Evolutionary conservation across 371 early-diverging fungal genomes (phyloP), one percentile per base, ranked within the genome.

Genomic region (Mortierella sp.): DNA sequence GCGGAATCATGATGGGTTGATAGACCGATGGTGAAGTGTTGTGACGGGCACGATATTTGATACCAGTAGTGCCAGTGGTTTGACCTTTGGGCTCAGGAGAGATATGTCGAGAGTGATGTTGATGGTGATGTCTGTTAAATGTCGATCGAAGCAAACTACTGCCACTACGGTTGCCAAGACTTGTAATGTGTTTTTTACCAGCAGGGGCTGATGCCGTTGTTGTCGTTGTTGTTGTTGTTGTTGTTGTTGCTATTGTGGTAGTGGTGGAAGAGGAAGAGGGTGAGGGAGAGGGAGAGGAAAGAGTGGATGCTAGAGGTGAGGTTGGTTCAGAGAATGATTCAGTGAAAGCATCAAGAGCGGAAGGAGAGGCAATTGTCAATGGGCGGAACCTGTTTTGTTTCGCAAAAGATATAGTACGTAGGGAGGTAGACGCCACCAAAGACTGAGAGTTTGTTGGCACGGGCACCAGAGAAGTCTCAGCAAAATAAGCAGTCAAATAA

Each of bases 401-500:
- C 5, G 63, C 47, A 62, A 47, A 24, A 64, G 57, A 24, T 67
- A 55, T 45, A 58, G 68, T 11, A 16, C 32, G 22, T 49, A 28
- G 35, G 35, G 35, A 35, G 4, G 30, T 30, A 28, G 24, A 18
- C 45, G 32, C 61, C 20, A 39, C 35, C 57, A 30, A 49, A 24
- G 63, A 32, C 22, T 22, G 45, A 30, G 66, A 47, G 47, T n/a
- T n/a, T n/a, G 54, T 35, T 39, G 68, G 30, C 18, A 30, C 24
- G 22, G 67, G 57, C 1, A 63, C 52, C 18, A 58, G 10, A 14
- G 62, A 49, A 59, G 73, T 70, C 67, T 81, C 77, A 24, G 73
- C 73, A 45, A 81, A 76, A 70, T 70, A 81, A 37, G 61, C 76
- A 47, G 83, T 81, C 66, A 81, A 59, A 43, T 81, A 81, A 51